Percentiles rank a stretch among this genome's conserved stretches.
Conservation (phyloP, 2,329 filamentous ascomycete species). For the Fusarium nisikadoi region DNA sequence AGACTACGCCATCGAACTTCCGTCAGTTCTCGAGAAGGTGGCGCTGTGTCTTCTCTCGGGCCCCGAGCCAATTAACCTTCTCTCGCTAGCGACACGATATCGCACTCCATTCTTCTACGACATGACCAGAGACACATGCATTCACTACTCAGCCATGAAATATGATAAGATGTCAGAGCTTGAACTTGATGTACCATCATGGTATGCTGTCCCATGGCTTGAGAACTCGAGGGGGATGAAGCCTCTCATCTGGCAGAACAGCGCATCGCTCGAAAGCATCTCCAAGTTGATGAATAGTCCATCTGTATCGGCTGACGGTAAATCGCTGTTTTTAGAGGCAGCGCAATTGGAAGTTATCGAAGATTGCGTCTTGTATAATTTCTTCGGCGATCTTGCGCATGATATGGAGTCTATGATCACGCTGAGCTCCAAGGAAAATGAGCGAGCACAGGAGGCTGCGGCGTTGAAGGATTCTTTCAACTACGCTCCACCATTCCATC, state of each 20-base stretch:
- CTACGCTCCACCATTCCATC: not conserved
- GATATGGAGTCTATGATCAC: not conserved
- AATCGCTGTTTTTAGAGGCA: not conserved
- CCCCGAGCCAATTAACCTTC: not conserved
- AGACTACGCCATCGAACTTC: not conserved
- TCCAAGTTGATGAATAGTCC: not conserved
- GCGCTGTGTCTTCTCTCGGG: not conserved
- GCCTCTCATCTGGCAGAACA: not conserved
- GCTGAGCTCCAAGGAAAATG: not conserved
- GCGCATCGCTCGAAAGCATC: accelerated
- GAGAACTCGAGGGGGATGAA: not conserved
- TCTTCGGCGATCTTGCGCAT: not conserved
- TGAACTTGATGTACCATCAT: not conserved
- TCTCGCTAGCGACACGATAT: not conserved
- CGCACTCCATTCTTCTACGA: not conserved
- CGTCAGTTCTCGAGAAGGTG: not conserved
- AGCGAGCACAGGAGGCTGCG: not conserved
- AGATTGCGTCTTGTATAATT: not conserved
- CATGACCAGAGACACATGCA: not conserved
- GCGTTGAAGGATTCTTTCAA: not conserved
- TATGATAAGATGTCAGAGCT: not conserved
- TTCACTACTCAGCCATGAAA: not conserved
- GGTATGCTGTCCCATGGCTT: not conserved
- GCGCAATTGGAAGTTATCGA: not conserved
- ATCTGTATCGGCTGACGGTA: not conserved